A percentile compares a stretch with the other conserved stretches of the same genome.
These are phyloP conservation scores for Citeromyces nyonsensis DNA, from an alignment of 805 yeast genomes.

Conservation along the genomic window DNA sequence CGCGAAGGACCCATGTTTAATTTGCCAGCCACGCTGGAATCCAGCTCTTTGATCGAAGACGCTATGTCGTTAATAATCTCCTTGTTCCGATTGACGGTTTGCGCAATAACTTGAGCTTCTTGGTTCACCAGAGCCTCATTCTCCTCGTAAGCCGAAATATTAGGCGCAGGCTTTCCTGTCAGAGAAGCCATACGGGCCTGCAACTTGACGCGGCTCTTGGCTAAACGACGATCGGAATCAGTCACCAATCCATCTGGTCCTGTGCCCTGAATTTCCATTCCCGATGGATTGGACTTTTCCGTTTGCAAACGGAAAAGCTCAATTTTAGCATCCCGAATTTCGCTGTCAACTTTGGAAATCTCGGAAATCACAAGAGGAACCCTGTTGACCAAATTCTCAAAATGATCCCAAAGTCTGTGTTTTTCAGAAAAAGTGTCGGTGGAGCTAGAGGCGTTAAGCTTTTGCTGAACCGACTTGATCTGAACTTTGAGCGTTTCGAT, in stretches of 20 bases:
- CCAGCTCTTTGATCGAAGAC: constrained; percentile 47
- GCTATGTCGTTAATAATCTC: constrained; percentile 58
- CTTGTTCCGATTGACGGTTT: constrained; percentile 39
- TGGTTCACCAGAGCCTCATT: constrained; percentile 37
- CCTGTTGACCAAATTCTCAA: constrained; percentile 49
- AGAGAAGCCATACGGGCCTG: constrained; percentile 85
- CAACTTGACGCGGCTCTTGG: constrained; percentile 63
- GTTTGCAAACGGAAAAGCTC: constrained; percentile 43
- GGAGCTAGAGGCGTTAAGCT: constrained; percentile 11
- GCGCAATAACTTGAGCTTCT: constrained; percentile 34
- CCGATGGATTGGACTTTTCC: constrained; percentile 50
- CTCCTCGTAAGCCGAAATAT: constrained; percentile 29
- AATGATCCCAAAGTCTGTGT: constrained; percentile 34
- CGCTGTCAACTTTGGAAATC: constrained; percentile 49
- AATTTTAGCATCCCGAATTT: constrained; percentile 51
- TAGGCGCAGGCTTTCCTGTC: constrained; percentile 54
- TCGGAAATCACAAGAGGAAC: constrained; percentile 58
- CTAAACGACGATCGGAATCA: constrained; percentile 68
- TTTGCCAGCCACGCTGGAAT: constrained; percentile 18
- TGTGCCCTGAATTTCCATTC: constrained; percentile 54
- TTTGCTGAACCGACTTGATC: constrained; percentile 31
- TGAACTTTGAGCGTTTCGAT: constrained; percentile 51
- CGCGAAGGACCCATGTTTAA: constrained; percentile 14
- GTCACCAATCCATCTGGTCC: constrained; percentile 84
- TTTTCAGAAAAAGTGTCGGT: constrained; percentile 12